A percentile compares a stretch with the other conserved stretches of the same genome.
phyloP scores from a whole-genome alignment of 306 rosid genomes.

The Vigna radiata region DNA sequence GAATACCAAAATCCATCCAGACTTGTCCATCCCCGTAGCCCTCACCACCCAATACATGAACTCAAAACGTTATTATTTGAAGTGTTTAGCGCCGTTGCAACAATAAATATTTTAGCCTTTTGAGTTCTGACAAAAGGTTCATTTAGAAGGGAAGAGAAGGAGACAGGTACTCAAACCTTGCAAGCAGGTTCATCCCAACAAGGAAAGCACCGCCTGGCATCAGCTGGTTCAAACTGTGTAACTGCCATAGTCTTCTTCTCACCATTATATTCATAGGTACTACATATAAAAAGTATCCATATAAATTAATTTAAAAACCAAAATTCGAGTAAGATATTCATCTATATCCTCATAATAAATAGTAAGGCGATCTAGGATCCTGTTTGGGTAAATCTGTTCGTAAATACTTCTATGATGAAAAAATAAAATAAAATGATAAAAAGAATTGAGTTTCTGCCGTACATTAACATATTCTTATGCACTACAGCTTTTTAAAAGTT shows the following conservation, averaged over 20 bases:
- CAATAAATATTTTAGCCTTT: conserved; percentile 7
- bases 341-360: neutral
- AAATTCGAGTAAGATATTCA: neutral
- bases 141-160: conserved; percentile 30
- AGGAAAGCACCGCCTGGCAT: conserved; percentile 97
- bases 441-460: neutral
- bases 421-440: neutral
- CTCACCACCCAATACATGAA: conserved; percentile 36
- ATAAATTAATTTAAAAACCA: conserved; percentile 22
- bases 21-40: neutral
- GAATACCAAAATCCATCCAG: conserved; percentile 34
- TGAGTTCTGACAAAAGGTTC: conserved; percentile 27
- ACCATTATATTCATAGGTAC: conserved; percentile 77
- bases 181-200: conserved; percentile 99
- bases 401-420: neutral
- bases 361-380: neutral
- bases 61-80: conserved; percentile 28
- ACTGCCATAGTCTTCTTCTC: conserved; percentile 96
- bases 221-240: conserved; percentile 97
- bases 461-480: too few relatives aligned
- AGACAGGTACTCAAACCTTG: conserved; percentile 72
- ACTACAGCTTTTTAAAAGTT: too few relatives aligned
- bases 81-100: conserved; percentile 8
- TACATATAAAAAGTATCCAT: conserved; percentile 38
- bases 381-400: neutral